phyloP scores from a whole-genome alignment of 192 early-diverging fungal species.

The Rhizophagus clarus region DNA sequence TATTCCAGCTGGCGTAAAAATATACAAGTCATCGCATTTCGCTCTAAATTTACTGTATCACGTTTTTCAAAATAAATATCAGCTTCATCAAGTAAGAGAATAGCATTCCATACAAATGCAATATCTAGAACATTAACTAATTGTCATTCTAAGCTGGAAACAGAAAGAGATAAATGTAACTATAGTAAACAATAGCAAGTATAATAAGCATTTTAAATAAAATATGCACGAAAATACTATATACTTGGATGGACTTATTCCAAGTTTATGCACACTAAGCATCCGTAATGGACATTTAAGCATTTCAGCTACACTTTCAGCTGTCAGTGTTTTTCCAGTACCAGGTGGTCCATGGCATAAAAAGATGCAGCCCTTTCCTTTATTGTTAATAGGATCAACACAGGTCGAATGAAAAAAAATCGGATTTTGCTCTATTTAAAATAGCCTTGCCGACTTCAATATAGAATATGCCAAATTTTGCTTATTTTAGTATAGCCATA shows the following conservation, averaged over 20 bases:
- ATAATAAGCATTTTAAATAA: conserved; percentile 47
- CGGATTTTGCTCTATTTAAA: too few species aligned
- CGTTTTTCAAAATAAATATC: conserved; percentile 64
- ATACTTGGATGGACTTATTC: neutral
- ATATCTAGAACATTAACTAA: conserved; percentile 52
- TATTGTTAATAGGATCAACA: conserved; percentile 54
- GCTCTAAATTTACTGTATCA: conserved; percentile 41
- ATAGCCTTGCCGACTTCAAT: too few species aligned
- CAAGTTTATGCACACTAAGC: neutral
- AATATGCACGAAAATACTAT: too few species aligned
- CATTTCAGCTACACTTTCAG: conserved; percentile 58
- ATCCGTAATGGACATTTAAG: conserved; percentile 49
- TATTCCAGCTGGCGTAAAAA: conserved; percentile 64
- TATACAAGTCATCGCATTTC: conserved; percentile 60
- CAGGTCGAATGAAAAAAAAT: too few species aligned
- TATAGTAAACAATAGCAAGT: too few species aligned
- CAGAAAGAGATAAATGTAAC: too few species aligned
- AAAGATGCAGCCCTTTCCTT: conserved; percentile 56
- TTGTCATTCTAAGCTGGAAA: conserved; percentile 51
- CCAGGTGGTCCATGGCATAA: conserved; percentile 59
- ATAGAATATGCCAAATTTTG: too few species aligned
- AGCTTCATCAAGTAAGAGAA: conserved; percentile 59
- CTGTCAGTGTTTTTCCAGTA: conserved; percentile 59
- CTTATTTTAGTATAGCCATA: too few species aligned
- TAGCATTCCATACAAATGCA: conserved; percentile 54